A percentile compares a stretch with the other conserved stretches of the same genome.
Evolutionary conservation across 2,329 filamentous ascomycete species (phyloP).

Genomic region (Paradendryphiella salina): DNA sequence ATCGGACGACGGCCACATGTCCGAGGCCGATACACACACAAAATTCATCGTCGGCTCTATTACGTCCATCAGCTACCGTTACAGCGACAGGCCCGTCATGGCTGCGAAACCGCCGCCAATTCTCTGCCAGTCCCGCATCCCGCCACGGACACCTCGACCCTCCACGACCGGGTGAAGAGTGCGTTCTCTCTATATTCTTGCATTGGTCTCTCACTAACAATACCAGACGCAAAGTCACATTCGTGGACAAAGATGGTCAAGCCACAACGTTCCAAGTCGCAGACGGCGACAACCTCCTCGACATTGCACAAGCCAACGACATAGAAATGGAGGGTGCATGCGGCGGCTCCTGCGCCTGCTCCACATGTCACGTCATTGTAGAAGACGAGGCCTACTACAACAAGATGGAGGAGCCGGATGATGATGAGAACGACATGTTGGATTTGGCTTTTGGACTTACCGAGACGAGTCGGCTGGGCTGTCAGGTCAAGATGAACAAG

Average conservation of each 20-base stretch:
- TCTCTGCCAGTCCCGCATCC: conserved; percentile 65
- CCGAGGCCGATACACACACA: neutral
- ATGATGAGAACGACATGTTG: conserved; percentile 57
- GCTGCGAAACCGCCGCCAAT: conserved; percentile 50
- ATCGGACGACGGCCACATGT: conserved; percentile 16
- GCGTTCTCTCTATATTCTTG: conserved; percentile 43
- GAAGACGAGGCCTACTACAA: conserved; percentile 73
- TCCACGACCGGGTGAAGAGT: conserved; percentile 93
- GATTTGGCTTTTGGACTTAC: conserved; percentile 88
- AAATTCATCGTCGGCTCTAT: neutral
- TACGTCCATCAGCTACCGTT: neutral
- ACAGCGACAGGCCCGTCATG: conserved; percentile 7
- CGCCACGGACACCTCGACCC: conserved; percentile 79
- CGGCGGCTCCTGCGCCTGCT: conserved; percentile 90
- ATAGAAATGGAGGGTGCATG: conserved; percentile 99
- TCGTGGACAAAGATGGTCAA: conserved; percentile 86
- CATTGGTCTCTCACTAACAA: conserved; percentile 5
- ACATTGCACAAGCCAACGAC: conserved; percentile 92
- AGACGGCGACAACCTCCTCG: conserved; percentile 88
- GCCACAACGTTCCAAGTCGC: conserved; percentile 77
- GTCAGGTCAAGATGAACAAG: conserved; percentile 89
- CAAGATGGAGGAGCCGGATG: conserved; percentile 62
- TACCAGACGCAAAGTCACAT: conserved; percentile 79
- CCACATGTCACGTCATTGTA: conserved; percentile 90
- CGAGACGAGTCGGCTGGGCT: conserved; percentile 81